phyloP scores from a whole-genome alignment of 179 eudicot species.

The Patellifolia procumbens region DNA sequence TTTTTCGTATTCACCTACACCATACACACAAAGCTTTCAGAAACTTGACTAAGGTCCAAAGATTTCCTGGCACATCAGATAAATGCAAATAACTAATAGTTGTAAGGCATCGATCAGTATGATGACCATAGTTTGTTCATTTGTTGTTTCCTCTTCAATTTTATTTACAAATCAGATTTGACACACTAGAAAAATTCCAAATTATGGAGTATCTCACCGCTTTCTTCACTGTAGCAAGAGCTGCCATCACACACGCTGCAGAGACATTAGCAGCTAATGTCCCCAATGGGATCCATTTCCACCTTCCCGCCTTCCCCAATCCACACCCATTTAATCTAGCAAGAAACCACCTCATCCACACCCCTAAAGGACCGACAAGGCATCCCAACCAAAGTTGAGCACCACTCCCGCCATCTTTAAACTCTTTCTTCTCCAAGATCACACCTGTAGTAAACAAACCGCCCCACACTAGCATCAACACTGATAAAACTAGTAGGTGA shows the following conservation, averaged over 20 bases:
- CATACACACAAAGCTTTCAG: background rate
- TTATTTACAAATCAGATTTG: background rate
- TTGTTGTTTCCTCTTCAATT: background rate
- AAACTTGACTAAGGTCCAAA: background rate
- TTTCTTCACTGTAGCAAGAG: conserved; percentile 64
- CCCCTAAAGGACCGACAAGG: conserved; percentile 76
- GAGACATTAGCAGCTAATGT: conserved; percentile 73
- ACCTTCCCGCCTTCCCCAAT: conserved; percentile 46
- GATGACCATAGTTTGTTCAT: too few relatives aligned
- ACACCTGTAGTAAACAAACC: conserved; percentile 51
- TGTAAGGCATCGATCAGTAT: background rate
- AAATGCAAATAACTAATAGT: background rate
- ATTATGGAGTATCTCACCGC: conserved; percentile 41
- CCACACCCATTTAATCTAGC: conserved; percentile 81
- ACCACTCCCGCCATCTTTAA: conserved; percentile 44
- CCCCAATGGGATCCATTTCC: conserved; percentile 85
- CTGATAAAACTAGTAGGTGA: conserved; percentile 35
- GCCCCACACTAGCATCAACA: conserved; percentile 43
- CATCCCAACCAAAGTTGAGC: conserved; percentile 80
- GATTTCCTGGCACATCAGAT: background rate
- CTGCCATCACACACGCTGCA: conserved; percentile 86
- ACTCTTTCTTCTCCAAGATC: conserved; percentile 43
- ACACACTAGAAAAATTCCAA: background rate
- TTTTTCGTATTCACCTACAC: conserved; percentile 51
- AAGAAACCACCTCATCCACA: conserved; percentile 83